Evolutionary conservation across 192 early-diverging fungal genomes (phyloP).

Genomic region (Backusella circina): DNA sequence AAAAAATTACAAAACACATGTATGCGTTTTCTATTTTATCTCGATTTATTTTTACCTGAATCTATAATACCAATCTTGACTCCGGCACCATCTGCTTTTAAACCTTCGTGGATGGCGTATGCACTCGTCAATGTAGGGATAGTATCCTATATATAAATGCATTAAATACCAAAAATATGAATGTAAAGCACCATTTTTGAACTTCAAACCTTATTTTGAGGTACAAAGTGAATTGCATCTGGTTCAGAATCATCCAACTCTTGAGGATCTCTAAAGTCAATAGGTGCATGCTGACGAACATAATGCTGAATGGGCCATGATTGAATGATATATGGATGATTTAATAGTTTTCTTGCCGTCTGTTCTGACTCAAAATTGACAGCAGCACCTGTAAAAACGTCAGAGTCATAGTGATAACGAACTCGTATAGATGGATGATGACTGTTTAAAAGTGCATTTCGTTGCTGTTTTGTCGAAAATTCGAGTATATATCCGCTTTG

Average conservation of each 20-base stretch:
- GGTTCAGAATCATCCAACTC: background rate
- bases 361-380: constrained; percentile 3
- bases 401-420: constrained; percentile 19
- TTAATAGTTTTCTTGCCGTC: background rate
- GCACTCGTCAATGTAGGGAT: constrained; percentile 49
- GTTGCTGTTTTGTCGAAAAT: background rate
- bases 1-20: background rate
- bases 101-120: constrained; percentile 35
- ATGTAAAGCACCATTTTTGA: background rate
- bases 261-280: background rate
- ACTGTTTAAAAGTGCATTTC: background rate
- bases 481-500: background rate
- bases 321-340: background rate
- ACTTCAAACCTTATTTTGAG: background rate
- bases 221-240: background rate
- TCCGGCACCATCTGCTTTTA: constrained; percentile 52
- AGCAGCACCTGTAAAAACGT: constrained; percentile 10
- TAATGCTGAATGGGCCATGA: constrained; percentile 20
- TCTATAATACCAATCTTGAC: constrained; percentile 67
- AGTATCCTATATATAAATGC: constrained; percentile 15
- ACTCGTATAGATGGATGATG: background rate
- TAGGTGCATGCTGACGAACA: background rate
- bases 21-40: background rate
- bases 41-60: constrained; percentile 38
- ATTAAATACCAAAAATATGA: background rate